These are phyloP conservation scores for Candida frijolesensis DNA, from an alignment of 1,139 yeast genomes.

Conservation along the genomic window DNA sequence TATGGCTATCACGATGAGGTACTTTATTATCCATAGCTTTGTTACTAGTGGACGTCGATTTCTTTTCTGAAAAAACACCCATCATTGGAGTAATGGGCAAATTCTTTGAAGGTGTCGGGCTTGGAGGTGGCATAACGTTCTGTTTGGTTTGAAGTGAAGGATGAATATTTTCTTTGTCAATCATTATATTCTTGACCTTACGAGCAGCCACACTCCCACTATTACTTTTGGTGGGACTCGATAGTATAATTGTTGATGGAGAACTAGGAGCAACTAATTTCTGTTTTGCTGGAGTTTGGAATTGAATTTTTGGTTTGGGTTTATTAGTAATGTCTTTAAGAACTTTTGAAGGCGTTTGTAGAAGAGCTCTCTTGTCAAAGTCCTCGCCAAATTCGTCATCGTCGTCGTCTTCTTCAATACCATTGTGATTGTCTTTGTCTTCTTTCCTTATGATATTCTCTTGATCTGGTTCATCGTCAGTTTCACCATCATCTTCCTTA, in stretches of 20 bases:
- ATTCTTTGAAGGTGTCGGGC: constrained; percentile 46
- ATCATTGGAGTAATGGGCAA: constrained; percentile 30
- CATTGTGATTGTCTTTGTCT: constrained; percentile 5
- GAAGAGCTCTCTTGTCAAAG: constrained; percentile 5
- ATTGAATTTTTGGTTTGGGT: constrained; percentile 23
- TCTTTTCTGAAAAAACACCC: constrained; percentile 47
- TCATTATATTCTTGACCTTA: not conserved
- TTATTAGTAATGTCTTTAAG: constrained; percentile 31
- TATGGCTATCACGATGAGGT: no score
- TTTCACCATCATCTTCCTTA: constrained; percentile 15
- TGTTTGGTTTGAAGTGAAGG: not conserved
- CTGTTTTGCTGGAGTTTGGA: constrained; percentile 29
- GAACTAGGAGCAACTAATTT: constrained; percentile 25
- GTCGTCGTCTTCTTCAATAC: constrained; percentile 5
- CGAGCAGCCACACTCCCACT: constrained; percentile 5
- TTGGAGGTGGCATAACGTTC: constrained; percentile 26
- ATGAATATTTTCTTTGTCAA: constrained; percentile 7
- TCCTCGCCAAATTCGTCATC: constrained; percentile 8
- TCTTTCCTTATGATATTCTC: constrained; percentile 15
- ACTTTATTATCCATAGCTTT: not conserved
- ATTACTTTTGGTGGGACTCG: constrained; percentile 22
- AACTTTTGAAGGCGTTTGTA: constrained; percentile 38
- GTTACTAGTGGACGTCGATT: constrained; percentile 5
- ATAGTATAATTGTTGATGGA: constrained; percentile 37
- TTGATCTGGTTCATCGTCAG: constrained; percentile 7